Base-by-base conservation (phyloP, 2,329 filamentous ascomycete species). In the Monilinia aucupariae region DNA sequence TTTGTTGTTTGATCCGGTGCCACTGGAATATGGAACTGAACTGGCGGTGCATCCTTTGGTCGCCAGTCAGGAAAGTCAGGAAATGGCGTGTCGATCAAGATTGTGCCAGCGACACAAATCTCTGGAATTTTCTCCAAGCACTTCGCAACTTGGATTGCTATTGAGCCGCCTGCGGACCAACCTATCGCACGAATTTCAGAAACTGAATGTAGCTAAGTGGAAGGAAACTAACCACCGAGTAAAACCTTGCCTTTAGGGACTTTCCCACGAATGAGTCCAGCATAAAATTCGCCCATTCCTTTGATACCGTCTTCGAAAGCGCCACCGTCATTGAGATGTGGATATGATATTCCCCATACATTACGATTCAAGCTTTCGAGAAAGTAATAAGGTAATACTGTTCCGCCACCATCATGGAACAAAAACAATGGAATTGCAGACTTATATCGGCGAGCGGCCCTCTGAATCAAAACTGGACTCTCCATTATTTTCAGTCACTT, bases 321-420 rank as follows among this genome's bases (percentile, higher is more conserved):
- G 9, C 58, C 58, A 7, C 27, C 58, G 34, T 52, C 47, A 22
- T 45, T 22, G 3, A 60, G 48, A n/a, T 60, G 58, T 34, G 58
- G 58, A 52, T 52, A 60, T 60, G 48, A 60, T 37, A 60, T 27
- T 12, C 58, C 58, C 48, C 58, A 60, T n/a, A 60, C 48, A 27
- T 60, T 50, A 1, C 58, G 58, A 27, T 39, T 32, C 15, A 60
- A 50, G 25, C 58, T 60, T 60, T 60, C 58, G 8, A 60, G 58
- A 17, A 52, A 60, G 48, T 60, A 45, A 51, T 60, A 60, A 10
- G 58, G 58, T 20, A 60, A 20, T 3, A 45, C 37, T 13, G 48
- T 60, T 41, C 58, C 58, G 30, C 58, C 58, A 17, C 58, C 58
- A 53, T 60, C 58, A 60, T 53, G 58, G 22, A 60, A 52, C 4